Evolutionary conservation across 78 protist species (phyloP).

Genomic region (Dictyostelium discoideum): DNA sequence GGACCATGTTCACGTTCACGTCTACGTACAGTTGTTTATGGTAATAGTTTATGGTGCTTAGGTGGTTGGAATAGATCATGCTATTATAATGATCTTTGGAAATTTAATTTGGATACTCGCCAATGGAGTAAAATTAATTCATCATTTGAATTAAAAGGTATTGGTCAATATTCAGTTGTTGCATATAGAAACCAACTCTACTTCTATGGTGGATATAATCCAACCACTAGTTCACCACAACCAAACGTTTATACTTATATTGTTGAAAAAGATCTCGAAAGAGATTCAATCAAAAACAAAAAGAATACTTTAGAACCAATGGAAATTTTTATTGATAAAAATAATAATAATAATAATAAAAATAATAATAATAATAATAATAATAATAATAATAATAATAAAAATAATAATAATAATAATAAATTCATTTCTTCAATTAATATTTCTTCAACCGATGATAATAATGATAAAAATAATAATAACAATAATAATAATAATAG

Average conservation of each 20-base stretch:
- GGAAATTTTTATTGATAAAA: background rate
- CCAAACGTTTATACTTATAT: constrained; percentile 73
- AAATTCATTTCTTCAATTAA: background rate
- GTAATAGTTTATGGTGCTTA: constrained; percentile 43
- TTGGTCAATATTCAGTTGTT: constrained; percentile 73
- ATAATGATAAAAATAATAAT: too few relatives aligned
- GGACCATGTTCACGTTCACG: constrained; percentile 73
- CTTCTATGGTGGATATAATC: constrained; percentile 70
- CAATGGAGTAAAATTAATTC: constrained; percentile 42
- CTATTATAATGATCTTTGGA: constrained; percentile 71
- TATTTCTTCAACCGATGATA: background rate
- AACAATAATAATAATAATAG: background rate
- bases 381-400: background rate
- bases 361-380: background rate
- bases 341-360: background rate
- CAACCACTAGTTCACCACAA: constrained; percentile 60
- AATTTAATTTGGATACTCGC: constrained; percentile 17
- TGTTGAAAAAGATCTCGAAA: constrained; percentile 24
- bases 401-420: background rate
- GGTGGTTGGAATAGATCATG: constrained; percentile 70
- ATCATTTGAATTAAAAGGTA: constrained; percentile 55
- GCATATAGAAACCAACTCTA: constrained; percentile 41
- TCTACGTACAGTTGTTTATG: constrained; percentile 68
- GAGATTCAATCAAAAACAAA: background rate
- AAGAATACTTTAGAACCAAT: background rate